Base-by-base conservation (phyloP, 768 basidiomycete genomes). In the Collybiopsis luxurians region DNA sequence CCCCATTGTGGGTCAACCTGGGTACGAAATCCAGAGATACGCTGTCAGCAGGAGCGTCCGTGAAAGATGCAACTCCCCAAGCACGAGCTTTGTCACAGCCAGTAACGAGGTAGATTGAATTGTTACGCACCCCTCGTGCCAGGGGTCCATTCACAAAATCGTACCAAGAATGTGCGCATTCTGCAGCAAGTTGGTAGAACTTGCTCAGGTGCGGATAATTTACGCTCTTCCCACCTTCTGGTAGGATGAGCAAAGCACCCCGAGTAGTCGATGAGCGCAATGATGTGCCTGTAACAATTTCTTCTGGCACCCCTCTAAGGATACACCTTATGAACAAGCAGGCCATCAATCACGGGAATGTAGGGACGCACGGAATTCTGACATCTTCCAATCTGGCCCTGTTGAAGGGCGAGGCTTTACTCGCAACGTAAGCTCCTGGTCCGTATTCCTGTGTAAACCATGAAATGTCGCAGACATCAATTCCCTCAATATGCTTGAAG, bases 61-160 rank as follows among this genome's bases (percentile, higher is more conserved):
- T 38, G 50, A 52, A 52, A 11, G 50, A 52, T 19, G 50, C 50
- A 19, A 52, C 50, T 13, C 36, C 50, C 50, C 50, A 52, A 3
- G 34, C 36, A 4, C 36, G n/a, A 23, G 36, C 21, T n/a, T 38
- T 52, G 26, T 52, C 50, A 40, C 30, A 52, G 23, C 50, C 50
- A 3, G 50, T 52, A 34, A 52, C 36, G 21, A 52, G 50, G 21
- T 52, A 52, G 10, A 52, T 27, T 23, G 34, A 11, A 27, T 28
- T 24, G 50, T 52, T 52, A 13, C 23, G 15, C 10, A 39, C 34
- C 19, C 26, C 36, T 21, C 50, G 39, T 21, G 19, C 50, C 26
- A 38, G 13, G 17, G 34, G 12, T 21, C 39, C 50, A 39, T 23
- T 39, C 0, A 52, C 39, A 21, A 31, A 28, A 21, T 19, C 28